phyloP scores from a whole-genome alignment of 371 early-diverging fungal genomes.

The Mucor irregularis region DNA sequence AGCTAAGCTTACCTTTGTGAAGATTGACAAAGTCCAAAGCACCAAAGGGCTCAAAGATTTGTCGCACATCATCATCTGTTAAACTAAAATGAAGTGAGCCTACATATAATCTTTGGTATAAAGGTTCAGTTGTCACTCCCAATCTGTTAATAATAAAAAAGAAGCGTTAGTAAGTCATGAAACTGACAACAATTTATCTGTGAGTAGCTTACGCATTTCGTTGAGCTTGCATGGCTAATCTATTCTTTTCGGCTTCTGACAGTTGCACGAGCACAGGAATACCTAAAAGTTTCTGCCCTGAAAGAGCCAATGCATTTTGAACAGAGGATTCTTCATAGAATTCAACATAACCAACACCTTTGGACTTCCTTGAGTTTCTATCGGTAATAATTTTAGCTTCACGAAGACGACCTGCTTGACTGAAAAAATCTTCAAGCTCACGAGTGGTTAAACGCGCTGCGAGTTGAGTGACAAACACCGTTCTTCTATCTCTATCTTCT shows the following conservation, averaged over 20 bases:
- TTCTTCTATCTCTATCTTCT: slow-evolving; percentile 84
- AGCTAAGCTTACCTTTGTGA: slow-evolving; percentile 49
- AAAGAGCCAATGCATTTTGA: slow-evolving; percentile 78
- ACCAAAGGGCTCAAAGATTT: slow-evolving; percentile 89
- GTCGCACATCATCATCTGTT: slow-evolving; percentile 81
- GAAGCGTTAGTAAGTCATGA: not conserved
- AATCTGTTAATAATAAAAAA: slow-evolving; percentile 12
- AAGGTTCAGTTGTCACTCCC: slow-evolving; percentile 43
- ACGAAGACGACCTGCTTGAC: slow-evolving; percentile 82
- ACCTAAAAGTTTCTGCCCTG: slow-evolving; percentile 90
- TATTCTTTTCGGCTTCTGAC: slow-evolving; percentile 94
- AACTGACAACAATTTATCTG: not conserved
- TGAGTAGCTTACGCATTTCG: slow-evolving; percentile 49
- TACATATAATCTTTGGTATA: slow-evolving; percentile 77
- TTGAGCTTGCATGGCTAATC: slow-evolving; percentile 62
- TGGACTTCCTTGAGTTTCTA: slow-evolving; percentile 84
- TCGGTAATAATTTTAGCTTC: slow-evolving; percentile 90
- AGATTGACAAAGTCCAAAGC: slow-evolving; percentile 81
- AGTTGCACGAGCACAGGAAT: slow-evolving; percentile 92
- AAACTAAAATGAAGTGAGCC: slow-evolving; percentile 81
- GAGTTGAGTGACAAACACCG: slow-evolving; percentile 94
- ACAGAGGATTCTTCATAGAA: slow-evolving; percentile 89
- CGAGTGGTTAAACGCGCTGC: slow-evolving; percentile 76
- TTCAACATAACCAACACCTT: slow-evolving; percentile 92
- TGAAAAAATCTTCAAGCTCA: slow-evolving; percentile 90